Conservation (phyloP, 2,329 filamentous ascomycete species). For the Teratosphaeria gauchensis region DNA sequence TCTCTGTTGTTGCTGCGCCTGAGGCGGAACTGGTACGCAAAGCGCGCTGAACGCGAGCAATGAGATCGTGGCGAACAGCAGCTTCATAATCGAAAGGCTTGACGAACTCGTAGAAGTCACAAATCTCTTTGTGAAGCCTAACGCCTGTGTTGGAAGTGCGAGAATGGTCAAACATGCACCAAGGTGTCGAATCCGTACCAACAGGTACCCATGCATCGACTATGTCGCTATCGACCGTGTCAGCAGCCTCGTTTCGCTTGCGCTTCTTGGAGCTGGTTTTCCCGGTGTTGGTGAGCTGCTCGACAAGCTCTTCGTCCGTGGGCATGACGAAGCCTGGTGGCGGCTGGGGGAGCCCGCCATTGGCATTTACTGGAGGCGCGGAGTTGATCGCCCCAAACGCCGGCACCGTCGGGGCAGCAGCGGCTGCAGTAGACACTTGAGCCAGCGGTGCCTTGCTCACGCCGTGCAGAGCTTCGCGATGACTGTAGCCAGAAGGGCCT, state of each 20-base stretch:
- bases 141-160: conserved; percentile 10
- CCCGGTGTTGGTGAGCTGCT: conserved; percentile 3
- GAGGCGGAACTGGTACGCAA: conserved; percentile 32
- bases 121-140: conserved; percentile 72
- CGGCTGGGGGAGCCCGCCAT: conserved; percentile 6
- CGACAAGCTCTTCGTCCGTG: conserved; percentile 13
- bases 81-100: conserved; percentile 69
- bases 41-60: conserved; percentile 55
- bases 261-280: conserved; percentile 51
- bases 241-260: conserved; percentile 42
- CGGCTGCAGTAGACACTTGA: not conserved
- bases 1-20: conserved; percentile 42
- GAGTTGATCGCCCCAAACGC: not conserved
- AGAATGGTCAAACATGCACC: conserved; percentile 42
- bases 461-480: conserved; percentile 22
- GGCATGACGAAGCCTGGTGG: conserved; percentile 14
- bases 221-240: conserved; percentile 27
- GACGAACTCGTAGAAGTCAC: conserved; percentile 81
- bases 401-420: not conserved
- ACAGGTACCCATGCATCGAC: conserved; percentile 34
- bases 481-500: conserved; percentile 20
- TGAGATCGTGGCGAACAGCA: conserved; percentile 59
- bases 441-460: conserved; percentile 1
- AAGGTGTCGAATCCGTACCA: conserved; percentile 47
- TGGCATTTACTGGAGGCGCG: not conserved